Evolutionary conservation across 805 yeast genomes (phyloP).

Genomic region (Metschnikowia dekortorum): DNA sequence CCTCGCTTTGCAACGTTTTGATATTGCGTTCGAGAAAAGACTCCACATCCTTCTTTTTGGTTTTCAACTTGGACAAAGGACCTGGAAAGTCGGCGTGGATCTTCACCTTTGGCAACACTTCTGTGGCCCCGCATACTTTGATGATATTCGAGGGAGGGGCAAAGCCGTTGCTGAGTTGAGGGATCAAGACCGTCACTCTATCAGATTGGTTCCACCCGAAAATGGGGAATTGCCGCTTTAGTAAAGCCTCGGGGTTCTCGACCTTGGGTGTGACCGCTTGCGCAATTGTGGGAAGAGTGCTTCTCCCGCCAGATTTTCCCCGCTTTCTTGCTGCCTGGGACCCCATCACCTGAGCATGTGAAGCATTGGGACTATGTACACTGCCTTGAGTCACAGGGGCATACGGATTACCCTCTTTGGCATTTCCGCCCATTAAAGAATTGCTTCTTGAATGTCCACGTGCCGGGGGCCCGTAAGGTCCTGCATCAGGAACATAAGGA

Average conservation of each 20-base stretch:
- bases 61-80: constrained; percentile 56
- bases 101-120: constrained; percentile 21
- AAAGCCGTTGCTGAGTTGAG: constrained; percentile 26
- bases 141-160: constrained; percentile 29
- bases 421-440: constrained; percentile 37
- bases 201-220: constrained; percentile 54
- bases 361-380: constrained; percentile 17
- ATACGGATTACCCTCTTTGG: constrained; percentile 39
- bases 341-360: constrained; percentile 2
- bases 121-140: constrained; percentile 25
- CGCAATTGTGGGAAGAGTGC: constrained; percentile 5
- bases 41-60: constrained; percentile 63
- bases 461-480: constrained; percentile 41
- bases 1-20: constrained; percentile 11
- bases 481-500: constrained; percentile 42
- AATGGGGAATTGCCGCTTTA: constrained; percentile 67
- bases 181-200: constrained; percentile 23
- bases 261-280: constrained; percentile 16
- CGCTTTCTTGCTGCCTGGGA: constrained; percentile 8
- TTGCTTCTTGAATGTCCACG: constrained; percentile 38
- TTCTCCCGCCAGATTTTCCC: constrained; percentile 10
- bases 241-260: constrained; percentile 51
- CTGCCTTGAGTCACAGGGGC: constrained; percentile 27
- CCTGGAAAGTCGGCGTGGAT: constrained; percentile 52
- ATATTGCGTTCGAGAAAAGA: constrained; percentile 47